Conservation (phyloP, 352 stramenopile species). For the Aphanomyces stellatus region DNA sequence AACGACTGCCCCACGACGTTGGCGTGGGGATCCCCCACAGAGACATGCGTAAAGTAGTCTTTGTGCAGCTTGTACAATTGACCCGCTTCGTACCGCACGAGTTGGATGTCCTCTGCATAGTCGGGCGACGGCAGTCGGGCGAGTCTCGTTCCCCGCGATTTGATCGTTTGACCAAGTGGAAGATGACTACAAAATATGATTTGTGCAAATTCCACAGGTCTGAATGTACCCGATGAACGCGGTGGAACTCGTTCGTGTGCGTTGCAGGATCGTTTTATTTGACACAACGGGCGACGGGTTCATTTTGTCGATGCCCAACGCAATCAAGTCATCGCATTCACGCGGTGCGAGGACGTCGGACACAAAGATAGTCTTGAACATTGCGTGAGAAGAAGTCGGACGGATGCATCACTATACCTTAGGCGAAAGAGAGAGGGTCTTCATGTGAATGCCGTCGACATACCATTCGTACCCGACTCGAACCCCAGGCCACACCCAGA, state of each 20-base stretch:
- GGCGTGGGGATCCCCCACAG: background rate
- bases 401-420: background rate
- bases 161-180: background rate
- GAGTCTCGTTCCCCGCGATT: background rate
- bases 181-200: background rate
- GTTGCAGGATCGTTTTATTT: too few relatives aligned
- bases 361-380: conserved; percentile 11
- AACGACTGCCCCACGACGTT: conserved; percentile 19
- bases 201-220: background rate
- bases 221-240: conserved; percentile 7
- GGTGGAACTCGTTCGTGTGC: conserved; percentile 10
- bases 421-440: conserved; percentile 18
- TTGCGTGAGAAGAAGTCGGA: background rate
- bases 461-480: conserved; percentile 1
- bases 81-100: conserved; percentile 13
- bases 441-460: conserved; percentile 5
- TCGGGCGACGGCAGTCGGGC: background rate
- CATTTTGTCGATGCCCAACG: background rate
- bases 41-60: conserved; percentile 18
- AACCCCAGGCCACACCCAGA: conserved; percentile 21
- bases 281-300: background rate
- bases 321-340: conserved; percentile 7
- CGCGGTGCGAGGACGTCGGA: background rate
- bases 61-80: conserved; percentile 15
- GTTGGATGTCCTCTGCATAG: conserved; percentile 14